phyloP scores from a whole-genome alignment of 352 stramenopile genomes.

The Phytophthora pinifolia region DNA sequence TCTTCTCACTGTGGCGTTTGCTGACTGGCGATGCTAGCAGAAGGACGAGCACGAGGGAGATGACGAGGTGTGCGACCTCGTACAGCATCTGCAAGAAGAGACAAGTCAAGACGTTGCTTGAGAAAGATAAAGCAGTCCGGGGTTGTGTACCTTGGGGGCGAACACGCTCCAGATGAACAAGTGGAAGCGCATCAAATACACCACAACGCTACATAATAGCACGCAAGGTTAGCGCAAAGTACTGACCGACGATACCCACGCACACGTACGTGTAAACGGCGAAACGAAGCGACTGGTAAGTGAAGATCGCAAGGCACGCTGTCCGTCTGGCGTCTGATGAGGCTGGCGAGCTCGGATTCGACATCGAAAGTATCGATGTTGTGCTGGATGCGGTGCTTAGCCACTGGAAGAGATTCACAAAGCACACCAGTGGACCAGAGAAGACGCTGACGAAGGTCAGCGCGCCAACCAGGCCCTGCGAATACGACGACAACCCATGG shows the following conservation, averaged over 20 bases:
- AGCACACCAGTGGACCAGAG: constrained; percentile 67
- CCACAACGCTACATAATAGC: constrained; percentile 51
- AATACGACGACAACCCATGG: constrained; percentile 77
- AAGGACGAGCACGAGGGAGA: constrained; percentile 33
- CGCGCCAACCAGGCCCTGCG: constrained; percentile 72
- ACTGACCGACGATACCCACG: neutral
- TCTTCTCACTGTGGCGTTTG: neutral
- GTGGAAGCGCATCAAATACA: constrained; percentile 90
- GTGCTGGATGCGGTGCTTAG: constrained; percentile 8
- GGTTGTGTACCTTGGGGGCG: constrained; percentile 69
- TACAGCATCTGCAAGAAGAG: constrained; percentile 65
- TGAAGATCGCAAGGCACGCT: constrained; percentile 42
- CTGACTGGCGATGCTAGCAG: constrained; percentile 13
- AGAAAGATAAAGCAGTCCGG: neutral
- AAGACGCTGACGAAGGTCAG: constrained; percentile 80
- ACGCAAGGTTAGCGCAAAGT: constrained; percentile 4
- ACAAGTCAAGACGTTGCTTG: neutral
- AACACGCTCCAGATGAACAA: constrained; percentile 93
- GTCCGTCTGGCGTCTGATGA: constrained; percentile 4
- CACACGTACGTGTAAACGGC: constrained; percentile 61
- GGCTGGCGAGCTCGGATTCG: neutral
- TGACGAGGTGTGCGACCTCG: constrained; percentile 55
- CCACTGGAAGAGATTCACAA: constrained; percentile 53
- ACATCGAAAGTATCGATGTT: constrained; percentile 1
- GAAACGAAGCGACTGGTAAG: constrained; percentile 62